phyloP scores from a whole-genome alignment of 768 basidiomycete genomes.

The Leccinum sublutescens region DNA sequence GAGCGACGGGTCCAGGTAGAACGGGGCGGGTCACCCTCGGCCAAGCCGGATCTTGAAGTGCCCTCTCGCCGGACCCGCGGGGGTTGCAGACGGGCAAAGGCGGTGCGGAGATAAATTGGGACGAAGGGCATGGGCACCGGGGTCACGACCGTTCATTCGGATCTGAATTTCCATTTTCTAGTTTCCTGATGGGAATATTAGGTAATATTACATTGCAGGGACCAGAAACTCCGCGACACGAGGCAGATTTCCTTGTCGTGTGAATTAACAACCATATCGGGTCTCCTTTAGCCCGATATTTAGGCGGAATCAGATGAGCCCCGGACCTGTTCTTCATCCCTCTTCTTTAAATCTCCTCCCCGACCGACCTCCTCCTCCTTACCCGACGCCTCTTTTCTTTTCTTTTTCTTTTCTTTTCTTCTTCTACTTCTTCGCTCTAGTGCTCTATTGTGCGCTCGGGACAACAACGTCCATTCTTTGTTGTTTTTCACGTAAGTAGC shows the following conservation, averaged over 20 bases:
- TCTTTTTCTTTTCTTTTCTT: conserved; percentile 26
- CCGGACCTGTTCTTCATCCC: conserved; percentile 30
- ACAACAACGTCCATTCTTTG: conserved; percentile 30
- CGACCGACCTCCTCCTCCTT: conserved; percentile 31
- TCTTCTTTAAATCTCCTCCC: conserved; percentile 19
- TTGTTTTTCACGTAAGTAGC: conserved; percentile 34
- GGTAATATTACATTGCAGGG: conserved; percentile 30
- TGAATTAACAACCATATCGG: conserved; percentile 13
- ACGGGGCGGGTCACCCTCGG: conserved; percentile 22
- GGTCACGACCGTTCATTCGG: conserved; percentile 18
- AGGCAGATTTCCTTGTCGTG: conserved; percentile 23
- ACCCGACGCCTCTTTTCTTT: conserved; percentile 40
- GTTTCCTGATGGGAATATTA: conserved; percentile 29
- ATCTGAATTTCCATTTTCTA: neutral
- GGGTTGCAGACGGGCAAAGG: conserved; percentile 7
- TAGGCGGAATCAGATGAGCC: conserved; percentile 31
- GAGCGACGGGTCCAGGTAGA: conserved; percentile 7
- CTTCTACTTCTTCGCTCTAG: conserved; percentile 25
- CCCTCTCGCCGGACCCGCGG: conserved; percentile 29
- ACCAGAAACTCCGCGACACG: conserved; percentile 35
- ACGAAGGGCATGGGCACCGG: conserved; percentile 31
- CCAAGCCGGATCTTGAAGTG: conserved; percentile 27
- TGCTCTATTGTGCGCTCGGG: conserved; percentile 36
- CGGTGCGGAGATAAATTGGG: conserved; percentile 23
- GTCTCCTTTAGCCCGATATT: conserved; percentile 26